Evolutionary conservation across 1,139 yeast species (phyloP).

Genomic region (Protomyces arabidopsidicola): DNA sequence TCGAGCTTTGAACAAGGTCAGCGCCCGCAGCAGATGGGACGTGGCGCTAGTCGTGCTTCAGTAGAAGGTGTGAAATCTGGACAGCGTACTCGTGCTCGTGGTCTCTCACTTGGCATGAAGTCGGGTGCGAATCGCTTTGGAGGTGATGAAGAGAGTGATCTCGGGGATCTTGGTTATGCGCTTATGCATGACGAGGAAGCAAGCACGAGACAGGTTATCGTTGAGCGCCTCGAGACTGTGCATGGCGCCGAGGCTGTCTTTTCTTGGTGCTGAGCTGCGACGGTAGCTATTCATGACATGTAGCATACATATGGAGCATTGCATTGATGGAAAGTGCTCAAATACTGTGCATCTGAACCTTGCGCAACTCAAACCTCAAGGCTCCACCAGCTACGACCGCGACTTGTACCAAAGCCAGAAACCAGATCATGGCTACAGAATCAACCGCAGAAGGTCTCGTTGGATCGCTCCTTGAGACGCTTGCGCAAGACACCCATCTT

Average conservation of each 20-base stretch:
- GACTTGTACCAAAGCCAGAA: not conserved
- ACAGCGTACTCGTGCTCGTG: not conserved
- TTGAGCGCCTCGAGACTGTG: conserved; percentile 59
- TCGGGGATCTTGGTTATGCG: conserved; percentile 38
- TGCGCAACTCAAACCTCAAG: no score
- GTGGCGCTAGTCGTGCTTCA: not conserved
- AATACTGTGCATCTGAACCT: not conserved
- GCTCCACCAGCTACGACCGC: not conserved
- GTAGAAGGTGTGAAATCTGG: not conserved
- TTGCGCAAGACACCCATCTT: conserved; percentile 15
- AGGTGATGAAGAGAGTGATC: conserved; percentile 22
- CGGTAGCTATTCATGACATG: no score
- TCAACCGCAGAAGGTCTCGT: not conserved
- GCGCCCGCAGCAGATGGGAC: not conserved
- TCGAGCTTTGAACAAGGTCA: not conserved
- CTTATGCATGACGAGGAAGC: conserved; percentile 38
- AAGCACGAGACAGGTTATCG: conserved; percentile 48
- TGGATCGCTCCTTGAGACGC: conserved; percentile 6
- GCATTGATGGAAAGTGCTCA: no score
- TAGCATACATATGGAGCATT: no score
- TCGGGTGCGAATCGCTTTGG: conserved; percentile 3
- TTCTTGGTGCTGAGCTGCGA: conserved; percentile 54
- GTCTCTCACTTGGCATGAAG: conserved; percentile 19
- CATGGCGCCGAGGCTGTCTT: conserved; percentile 53
- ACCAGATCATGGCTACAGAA: not conserved